Evolutionary conservation across 202 grass and related monocot genomes (phyloP).

Genomic region (Zizania palustris): DNA sequence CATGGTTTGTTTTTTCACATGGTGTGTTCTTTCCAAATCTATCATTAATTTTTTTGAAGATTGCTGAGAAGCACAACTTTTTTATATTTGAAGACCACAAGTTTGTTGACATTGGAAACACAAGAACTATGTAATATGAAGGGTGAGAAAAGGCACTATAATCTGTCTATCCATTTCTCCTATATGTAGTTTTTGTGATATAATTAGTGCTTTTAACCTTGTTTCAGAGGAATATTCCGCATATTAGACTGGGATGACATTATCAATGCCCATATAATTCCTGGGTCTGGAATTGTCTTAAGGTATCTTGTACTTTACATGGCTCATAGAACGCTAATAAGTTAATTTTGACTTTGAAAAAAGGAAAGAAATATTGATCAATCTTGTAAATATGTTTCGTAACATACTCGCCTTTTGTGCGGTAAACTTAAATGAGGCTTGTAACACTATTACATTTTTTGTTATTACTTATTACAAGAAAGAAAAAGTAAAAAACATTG

Average conservation of each 20-base stretch:
- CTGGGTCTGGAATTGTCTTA: slow-evolving; percentile 88
- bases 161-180: not conserved
- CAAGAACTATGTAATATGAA: slow-evolving; percentile 95
- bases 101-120: slow-evolving; percentile 95
- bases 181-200: slow-evolving; percentile 12
- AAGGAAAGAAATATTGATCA: too few relatives aligned
- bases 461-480: too few relatives aligned
- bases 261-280: slow-evolving; percentile 80
- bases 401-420: too few relatives aligned
- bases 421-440: too few relatives aligned
- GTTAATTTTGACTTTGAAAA: slow-evolving; percentile 7
- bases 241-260: slow-evolving; percentile 96
- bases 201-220: not conserved
- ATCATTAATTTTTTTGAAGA: slow-evolving; percentile 43
- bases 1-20: not conserved
- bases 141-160: slow-evolving; percentile 57
- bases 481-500: too few relatives aligned
- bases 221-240: slow-evolving; percentile 73
- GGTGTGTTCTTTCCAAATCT: not conserved
- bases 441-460: too few relatives aligned
- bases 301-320: slow-evolving; percentile 47
- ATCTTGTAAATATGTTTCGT: too few relatives aligned
- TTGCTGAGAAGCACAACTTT: slow-evolving; percentile 92
- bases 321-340: not conserved
- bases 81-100: slow-evolving; percentile 95